These are phyloP conservation scores for Daldinia loculata DNA, from an alignment of 495 filamentous ascomycete species.

Conservation along the genomic window DNA sequence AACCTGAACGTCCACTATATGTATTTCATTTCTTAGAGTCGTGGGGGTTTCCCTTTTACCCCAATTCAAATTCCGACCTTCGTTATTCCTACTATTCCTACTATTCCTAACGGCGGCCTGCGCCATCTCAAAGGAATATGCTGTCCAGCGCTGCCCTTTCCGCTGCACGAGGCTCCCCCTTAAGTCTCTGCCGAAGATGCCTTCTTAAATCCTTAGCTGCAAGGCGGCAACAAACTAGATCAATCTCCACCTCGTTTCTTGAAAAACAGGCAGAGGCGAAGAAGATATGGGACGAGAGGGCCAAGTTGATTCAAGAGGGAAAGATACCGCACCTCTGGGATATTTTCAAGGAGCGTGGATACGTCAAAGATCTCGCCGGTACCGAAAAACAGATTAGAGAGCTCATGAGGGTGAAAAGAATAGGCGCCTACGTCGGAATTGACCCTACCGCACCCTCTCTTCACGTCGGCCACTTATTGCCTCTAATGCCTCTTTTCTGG, in stretches of 20 bases:
- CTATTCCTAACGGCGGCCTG: not conserved
- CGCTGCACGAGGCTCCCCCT: constrained; percentile 11
- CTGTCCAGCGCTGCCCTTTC: constrained; percentile 6
- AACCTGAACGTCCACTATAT: not conserved
- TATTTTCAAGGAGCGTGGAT: constrained; percentile 80
- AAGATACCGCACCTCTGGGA: constrained; percentile 69
- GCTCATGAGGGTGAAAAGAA: constrained; percentile 72
- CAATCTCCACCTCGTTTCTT: constrained; percentile 50
- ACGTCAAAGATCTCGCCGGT: constrained; percentile 79
- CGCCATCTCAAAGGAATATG: constrained; percentile 19
- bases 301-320: constrained; percentile 67
- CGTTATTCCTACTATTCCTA: not conserved
- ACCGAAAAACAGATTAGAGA: constrained; percentile 71
- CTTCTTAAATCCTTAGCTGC: not conserved
- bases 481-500: constrained; percentile 94
- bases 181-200: constrained; percentile 39
- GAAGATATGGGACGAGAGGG: constrained; percentile 64
- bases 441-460: constrained; percentile 92
- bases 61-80: not conserved
- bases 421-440: constrained; percentile 86
- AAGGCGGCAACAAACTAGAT: constrained; percentile 21
- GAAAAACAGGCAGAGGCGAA: constrained; percentile 64
- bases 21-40: not conserved
- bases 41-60: not conserved
- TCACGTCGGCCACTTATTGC: constrained; percentile 91